These are phyloP conservation scores for Ceraceosorus guamensis DNA, from an alignment of 1,284 basidiomycete species.

Conservation along the genomic window DNA sequence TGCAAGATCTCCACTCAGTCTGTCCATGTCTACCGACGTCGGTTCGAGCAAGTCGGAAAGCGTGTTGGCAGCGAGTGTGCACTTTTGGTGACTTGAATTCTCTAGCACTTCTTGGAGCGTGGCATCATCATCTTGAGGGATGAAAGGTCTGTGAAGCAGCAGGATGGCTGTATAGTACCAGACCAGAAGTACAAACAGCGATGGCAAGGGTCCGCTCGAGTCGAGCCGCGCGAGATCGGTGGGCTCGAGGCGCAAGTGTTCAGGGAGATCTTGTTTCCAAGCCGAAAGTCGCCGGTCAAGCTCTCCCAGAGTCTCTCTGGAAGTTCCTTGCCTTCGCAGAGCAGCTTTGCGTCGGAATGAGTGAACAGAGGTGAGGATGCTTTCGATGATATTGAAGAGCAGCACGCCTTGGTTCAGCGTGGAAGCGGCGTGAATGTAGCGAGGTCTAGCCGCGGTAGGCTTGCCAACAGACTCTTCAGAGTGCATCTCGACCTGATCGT, in stretches of 20 bases:
- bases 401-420: slow-evolving; percentile 34
- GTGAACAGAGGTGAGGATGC: slow-evolving; percentile 33
- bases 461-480: background rate
- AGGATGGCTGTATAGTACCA: slow-evolving; percentile 32
- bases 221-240: slow-evolving; percentile 16
- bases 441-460: background rate
- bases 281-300: slow-evolving; percentile 30
- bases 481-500: slow-evolving; percentile 33
- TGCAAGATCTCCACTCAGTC: slow-evolving; percentile 31
- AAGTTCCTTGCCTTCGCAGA: slow-evolving; percentile 26
- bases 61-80: slow-evolving; percentile 29
- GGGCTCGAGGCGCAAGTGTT: slow-evolving; percentile 20
- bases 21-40: slow-evolving; percentile 26
- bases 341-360: slow-evolving; percentile 35
- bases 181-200: slow-evolving; percentile 20
- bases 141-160: slow-evolving; percentile 36
- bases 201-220: slow-evolving; percentile 21
- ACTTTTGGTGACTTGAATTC: slow-evolving; percentile 25
- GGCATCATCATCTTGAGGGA: slow-evolving; percentile 35
- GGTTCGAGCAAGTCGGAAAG: slow-evolving; percentile 33
- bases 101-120: slow-evolving; percentile 23
- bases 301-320: slow-evolving; percentile 20
- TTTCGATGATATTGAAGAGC: slow-evolving; percentile 37
- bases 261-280: slow-evolving; percentile 27
- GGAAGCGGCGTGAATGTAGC: slow-evolving; percentile 26